phyloP scores from a whole-genome alignment of 2,329 filamentous ascomycete species.

The Apiospora sp. region DNA sequence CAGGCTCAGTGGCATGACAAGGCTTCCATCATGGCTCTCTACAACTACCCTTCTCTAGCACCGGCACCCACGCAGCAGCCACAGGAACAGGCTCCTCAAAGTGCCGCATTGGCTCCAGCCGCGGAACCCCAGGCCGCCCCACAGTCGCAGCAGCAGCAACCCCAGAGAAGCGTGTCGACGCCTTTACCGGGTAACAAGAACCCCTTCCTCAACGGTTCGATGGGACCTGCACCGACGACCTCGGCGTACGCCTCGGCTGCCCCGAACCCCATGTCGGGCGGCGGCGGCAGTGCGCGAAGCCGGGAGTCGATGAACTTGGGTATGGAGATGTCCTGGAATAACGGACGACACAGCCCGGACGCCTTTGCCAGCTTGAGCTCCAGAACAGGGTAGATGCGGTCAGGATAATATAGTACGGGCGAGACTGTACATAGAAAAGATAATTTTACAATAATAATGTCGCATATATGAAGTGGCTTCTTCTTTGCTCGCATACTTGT shows the following conservation, averaged over 20 bases:
- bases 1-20: conserved; percentile 58
- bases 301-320: conserved; percentile 76
- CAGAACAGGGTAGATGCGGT: conserved; percentile 53
- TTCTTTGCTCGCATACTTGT: background rate
- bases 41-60: conserved; percentile 66
- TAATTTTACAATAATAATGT: conserved; percentile 37
- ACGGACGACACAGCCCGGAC: conserved; percentile 80
- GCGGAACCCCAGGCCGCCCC: conserved; percentile 36
- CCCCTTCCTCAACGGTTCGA: conserved; percentile 58
- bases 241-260: conserved; percentile 29
- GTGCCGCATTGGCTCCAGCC: conserved; percentile 22
- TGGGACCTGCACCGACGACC: conserved; percentile 1
- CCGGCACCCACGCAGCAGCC: conserved; percentile 44
- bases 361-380: conserved; percentile 81
- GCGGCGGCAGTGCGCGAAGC: conserved; percentile 58
- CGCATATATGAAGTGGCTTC: conserved; percentile 32
- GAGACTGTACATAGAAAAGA: conserved; percentile 29
- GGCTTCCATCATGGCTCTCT: conserved; percentile 78
- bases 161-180: conserved; percentile 44
- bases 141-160: conserved; percentile 37
- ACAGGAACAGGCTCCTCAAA: conserved; percentile 37
- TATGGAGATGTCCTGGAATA: conserved; percentile 69
- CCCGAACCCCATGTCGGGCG: conserved; percentile 35
- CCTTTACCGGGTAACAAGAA: conserved; percentile 58
- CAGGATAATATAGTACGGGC: conserved; percentile 27